These are phyloP conservation scores for Sequoiadendron giganteum DNA, from an alignment of 75 land plant species.

Conservation along the genomic window DNA sequence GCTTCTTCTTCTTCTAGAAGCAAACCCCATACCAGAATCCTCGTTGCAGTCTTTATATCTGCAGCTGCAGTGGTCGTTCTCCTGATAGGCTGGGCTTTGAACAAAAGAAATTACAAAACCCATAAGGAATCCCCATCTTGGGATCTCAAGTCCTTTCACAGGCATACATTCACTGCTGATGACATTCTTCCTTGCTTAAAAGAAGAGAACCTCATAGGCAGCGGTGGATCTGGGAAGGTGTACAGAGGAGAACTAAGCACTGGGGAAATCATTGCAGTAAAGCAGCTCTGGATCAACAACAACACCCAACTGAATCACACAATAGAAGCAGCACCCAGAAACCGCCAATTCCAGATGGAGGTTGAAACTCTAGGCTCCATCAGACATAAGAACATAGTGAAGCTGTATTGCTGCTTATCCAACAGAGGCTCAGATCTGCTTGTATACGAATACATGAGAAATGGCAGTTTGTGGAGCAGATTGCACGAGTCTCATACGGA, in stretches of 20 bases:
- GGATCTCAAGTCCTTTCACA: slow-evolving; percentile 60
- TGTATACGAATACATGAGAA: slow-evolving; percentile 92
- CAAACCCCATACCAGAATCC: background rate
- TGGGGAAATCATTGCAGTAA: slow-evolving; percentile 76
- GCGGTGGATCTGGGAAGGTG: slow-evolving; percentile 84
- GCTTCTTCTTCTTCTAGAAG: background rate
- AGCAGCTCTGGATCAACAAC: slow-evolving; percentile 62
- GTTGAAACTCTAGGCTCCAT: slow-evolving; percentile 79
- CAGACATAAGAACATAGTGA: slow-evolving; percentile 67
- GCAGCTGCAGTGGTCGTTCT: background rate
- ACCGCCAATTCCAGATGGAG: slow-evolving; percentile 54
- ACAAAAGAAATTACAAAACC: background rate
- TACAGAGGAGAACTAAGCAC: slow-evolving; percentile 62
- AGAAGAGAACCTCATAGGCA: slow-evolving; percentile 79
- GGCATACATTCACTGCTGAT: slow-evolving; percentile 48
- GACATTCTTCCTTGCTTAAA: slow-evolving; percentile 55
- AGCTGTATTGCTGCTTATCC: slow-evolving; percentile 36
- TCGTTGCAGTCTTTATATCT: background rate
- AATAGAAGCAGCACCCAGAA: slow-evolving; percentile 2
- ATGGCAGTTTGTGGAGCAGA: too few relatives aligned
- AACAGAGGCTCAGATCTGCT: slow-evolving; percentile 48
- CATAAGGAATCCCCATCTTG: slow-evolving; percentile 20
- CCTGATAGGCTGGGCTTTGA: background rate
- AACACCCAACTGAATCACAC: slow-evolving; percentile 11
- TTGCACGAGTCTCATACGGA: too few relatives aligned